Base-by-base conservation (phyloP, 2,329 filamentous ascomycete genomes). In the Fusarium chuoi region DNA sequence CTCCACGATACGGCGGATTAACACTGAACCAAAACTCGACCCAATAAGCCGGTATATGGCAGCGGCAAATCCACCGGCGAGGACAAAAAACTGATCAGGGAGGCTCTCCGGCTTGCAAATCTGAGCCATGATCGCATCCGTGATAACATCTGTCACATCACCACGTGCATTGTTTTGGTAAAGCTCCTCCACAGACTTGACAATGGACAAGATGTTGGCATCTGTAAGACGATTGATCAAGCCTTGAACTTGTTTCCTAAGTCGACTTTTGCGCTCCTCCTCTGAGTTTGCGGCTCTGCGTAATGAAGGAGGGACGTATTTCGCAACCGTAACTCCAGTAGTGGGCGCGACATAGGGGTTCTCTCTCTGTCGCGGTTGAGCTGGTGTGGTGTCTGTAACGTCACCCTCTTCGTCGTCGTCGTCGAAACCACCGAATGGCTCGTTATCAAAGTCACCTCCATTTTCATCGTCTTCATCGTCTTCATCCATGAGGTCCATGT, bases 151-250 rank as follows among this genome's bases (percentile, higher is more conserved):
- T 2, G 94, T 98, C 51, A 98, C 94, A 78, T 95, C 91, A 70
- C 96, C 94, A n/a, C 96, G 91, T 2, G 96, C 92, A 75, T 97
- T 91, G 46, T 92, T 91, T 62, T 92, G 89, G 80, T 98, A 99
- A 3, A 98, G 85, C 69, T 92, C 90, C 79, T 97, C 94, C 38
- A 98, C 87, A 24, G 97, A 93, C 48, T 89, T 89, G 7, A 98
- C 85, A 60, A 98, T 97, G 5, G 94, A 93, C 11, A 97, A 82
- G 71, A 99, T 87, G 77, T 96, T 98, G 42, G 94, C 91, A 79
- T 98, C 96, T 0, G 96, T 98, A 38, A 99, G 87, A 79, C 96
- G 92, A 82, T 99, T 99, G 79, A 99, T 88, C 24, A 96, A 88
- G 79, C 96, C 96, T 80, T 98, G 95, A 0, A 94, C 87, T 78